A percentile compares a stretch with the other conserved stretches of the same genome.
phyloP scores from a whole-genome alignment of 768 basidiomycete species.

The Rhodotorula diobovata region DNA sequence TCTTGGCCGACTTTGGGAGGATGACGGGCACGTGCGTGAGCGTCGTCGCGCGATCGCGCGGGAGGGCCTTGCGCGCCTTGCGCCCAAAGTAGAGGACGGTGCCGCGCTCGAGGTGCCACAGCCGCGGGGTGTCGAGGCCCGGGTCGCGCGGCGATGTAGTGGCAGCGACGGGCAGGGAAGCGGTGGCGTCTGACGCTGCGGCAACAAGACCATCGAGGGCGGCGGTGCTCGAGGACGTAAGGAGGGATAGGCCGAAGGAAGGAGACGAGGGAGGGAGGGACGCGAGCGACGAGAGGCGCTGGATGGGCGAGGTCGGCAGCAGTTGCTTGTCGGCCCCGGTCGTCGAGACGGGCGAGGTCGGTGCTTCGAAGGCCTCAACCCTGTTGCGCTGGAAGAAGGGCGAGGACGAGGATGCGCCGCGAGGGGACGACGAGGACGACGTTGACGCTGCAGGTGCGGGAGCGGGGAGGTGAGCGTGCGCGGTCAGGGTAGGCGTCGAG shows the following conservation, averaged over 20 bases:
- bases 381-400: conserved; percentile 17
- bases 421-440: background rate
- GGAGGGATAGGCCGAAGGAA: background rate
- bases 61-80: conserved; percentile 32
- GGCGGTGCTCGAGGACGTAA: background rate
- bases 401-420: conserved; percentile 1
- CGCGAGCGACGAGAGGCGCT: background rate
- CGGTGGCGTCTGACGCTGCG: background rate
- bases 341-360: conserved; percentile 13
- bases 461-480: background rate
- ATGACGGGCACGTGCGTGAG: conserved; percentile 20
- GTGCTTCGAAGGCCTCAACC: conserved; percentile 21
- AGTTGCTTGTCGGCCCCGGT: background rate
- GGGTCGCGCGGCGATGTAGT: background rate
- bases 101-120: conserved; percentile 13
- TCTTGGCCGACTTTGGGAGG: conserved; percentile 32
- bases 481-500: background rate
- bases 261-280: conserved; percentile 29
- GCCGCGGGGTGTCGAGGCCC: background rate
- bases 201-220: background rate
- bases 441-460: background rate
- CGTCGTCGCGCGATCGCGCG: background rate
- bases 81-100: conserved; percentile 35
- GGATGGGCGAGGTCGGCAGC: conserved; percentile 4
- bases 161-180: background rate